These are phyloP conservation scores for Jackrogersella minutella DNA, from an alignment of 495 filamentous ascomycete genomes.

Conservation along the genomic window DNA sequence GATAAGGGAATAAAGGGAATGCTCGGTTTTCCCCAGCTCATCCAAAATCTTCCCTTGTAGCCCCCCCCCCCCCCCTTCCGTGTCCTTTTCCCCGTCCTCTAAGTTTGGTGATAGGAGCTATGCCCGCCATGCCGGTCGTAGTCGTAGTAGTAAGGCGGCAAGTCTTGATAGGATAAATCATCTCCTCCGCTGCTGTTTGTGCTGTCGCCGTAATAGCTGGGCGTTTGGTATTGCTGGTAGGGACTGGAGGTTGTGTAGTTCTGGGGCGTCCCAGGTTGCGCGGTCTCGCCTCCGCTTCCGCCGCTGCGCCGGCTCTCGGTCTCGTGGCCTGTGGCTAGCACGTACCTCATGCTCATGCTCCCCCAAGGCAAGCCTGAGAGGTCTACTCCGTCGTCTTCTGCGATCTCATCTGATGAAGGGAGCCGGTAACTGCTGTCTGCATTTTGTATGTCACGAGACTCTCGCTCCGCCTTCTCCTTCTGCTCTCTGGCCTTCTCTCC, in stretches of 20 bases:
- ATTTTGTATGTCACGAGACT: conserved; percentile 62
- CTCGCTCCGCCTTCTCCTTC: conserved; percentile 64
- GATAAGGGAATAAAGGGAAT: background rate
- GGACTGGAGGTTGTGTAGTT: conserved; percentile 33
- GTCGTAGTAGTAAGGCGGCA: conserved; percentile 42
- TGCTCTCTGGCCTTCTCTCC: conserved; percentile 68
- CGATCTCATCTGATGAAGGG: conserved; percentile 60
- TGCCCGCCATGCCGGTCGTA: conserved; percentile 33
- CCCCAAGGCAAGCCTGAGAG: conserved; percentile 72
- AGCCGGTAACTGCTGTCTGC: conserved; percentile 64
- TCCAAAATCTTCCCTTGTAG: background rate
- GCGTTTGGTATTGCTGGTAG: conserved; percentile 41
- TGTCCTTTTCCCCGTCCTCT: background rate
- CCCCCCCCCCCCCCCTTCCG: background rate
- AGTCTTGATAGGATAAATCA: conserved; percentile 38
- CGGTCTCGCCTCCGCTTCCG: conserved; percentile 26
- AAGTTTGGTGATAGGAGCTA: conserved; percentile 19
- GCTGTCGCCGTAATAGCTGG: conserved; percentile 30
- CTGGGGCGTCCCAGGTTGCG: conserved; percentile 4
- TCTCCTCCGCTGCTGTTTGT: conserved; percentile 43
- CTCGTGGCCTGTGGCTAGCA: conserved; percentile 62
- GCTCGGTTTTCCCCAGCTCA: conserved; percentile 1
- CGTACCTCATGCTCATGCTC: conserved; percentile 62
- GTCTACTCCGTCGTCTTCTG: conserved; percentile 49
- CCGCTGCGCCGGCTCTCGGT: conserved; percentile 50